phyloP scores from a whole-genome alignment of 202 grass and related monocot genomes.

The Eragrostis tef region DNA sequence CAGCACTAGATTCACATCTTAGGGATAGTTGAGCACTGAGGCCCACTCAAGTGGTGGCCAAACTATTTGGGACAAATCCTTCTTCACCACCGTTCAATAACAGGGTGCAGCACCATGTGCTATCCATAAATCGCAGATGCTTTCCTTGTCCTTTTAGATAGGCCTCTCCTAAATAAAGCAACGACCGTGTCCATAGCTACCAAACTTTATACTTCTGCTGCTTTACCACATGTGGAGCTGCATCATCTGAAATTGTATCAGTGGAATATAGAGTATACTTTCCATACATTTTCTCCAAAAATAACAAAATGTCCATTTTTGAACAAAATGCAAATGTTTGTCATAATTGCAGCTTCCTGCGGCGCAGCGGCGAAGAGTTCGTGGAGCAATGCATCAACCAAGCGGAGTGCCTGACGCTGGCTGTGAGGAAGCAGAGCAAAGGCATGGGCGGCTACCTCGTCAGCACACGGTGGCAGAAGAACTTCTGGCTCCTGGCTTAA shows the following conservation, averaged over 20 bases:
- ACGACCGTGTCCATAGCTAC: constrained; percentile 5
- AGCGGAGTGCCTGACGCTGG: constrained; percentile 88
- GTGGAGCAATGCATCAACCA: constrained; percentile 92
- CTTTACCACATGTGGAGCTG: constrained; percentile 7
- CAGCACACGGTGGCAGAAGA: constrained; percentile 94
- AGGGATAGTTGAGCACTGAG: neutral
- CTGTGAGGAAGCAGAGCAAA: constrained; percentile 93
- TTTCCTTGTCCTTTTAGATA: constrained; percentile 43
- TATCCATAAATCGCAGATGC: constrained; percentile 52
- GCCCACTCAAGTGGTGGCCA: constrained; percentile 17
- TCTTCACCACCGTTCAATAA: constrained; percentile 17
- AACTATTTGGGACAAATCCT: constrained; percentile 22
- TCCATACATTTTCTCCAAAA: neutral
- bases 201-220: neutral
- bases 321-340: constrained; percentile 24
- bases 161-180: constrained; percentile 46
- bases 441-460: constrained; percentile 88
- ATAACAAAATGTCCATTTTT: neutral
- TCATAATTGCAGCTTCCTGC: constrained; percentile 55
- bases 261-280: neutral
- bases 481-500: constrained; percentile 96
- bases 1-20: constrained; percentile 16
- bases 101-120: constrained; percentile 51
- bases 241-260: constrained; percentile 14
- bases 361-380: constrained; percentile 74